A percentile compares a stretch with the other conserved stretches of the same genome.
phyloP scores from a whole-genome alignment of 306 rosid genomes.

The Inga leiocalycina region DNA sequence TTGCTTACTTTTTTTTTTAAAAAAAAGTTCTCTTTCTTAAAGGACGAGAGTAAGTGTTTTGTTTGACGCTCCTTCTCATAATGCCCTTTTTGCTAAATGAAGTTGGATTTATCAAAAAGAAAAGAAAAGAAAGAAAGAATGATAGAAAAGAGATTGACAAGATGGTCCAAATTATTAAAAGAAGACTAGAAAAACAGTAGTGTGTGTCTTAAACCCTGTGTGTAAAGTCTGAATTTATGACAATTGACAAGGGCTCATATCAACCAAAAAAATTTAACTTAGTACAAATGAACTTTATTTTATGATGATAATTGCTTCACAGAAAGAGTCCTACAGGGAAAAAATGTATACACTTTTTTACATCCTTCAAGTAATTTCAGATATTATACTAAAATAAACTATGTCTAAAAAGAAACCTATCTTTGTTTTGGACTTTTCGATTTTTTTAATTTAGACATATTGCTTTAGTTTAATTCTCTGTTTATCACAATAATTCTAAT shows the following conservation, averaged over 20 bases:
- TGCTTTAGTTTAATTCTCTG: neutral
- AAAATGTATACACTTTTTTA: neutral
- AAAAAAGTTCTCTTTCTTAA: conserved; percentile 32
- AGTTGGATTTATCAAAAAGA: conserved; percentile 42
- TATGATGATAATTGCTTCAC: neutral
- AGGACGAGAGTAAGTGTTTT: conserved; percentile 51
- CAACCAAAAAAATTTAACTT: conserved; percentile 30
- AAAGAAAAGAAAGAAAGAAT: no score
- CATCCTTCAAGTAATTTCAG: neutral
- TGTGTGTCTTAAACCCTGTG: conserved; percentile 57
- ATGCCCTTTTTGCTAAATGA: conserved; percentile 45
- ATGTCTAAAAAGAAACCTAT: neutral
- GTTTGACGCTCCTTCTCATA: conserved; percentile 59
- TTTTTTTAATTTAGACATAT: neutral
- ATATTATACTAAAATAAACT: neutral
- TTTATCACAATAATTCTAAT: neutral
- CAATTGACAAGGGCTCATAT: conserved; percentile 27
- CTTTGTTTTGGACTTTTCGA: neutral
- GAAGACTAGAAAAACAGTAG: conserved; percentile 65
- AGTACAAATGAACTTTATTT: conserved; percentile 57
- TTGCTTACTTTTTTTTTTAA: neutral
- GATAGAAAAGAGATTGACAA: conserved; percentile 45
- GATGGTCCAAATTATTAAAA: conserved; percentile 58
- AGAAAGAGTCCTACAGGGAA: neutral
- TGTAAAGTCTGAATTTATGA: conserved; percentile 53